Evolutionary conservation across 2,329 filamentous ascomycete genomes (phyloP), one percentile per base, ranked within the genome.

Genomic region (Intubia oerlemansii): DNA sequence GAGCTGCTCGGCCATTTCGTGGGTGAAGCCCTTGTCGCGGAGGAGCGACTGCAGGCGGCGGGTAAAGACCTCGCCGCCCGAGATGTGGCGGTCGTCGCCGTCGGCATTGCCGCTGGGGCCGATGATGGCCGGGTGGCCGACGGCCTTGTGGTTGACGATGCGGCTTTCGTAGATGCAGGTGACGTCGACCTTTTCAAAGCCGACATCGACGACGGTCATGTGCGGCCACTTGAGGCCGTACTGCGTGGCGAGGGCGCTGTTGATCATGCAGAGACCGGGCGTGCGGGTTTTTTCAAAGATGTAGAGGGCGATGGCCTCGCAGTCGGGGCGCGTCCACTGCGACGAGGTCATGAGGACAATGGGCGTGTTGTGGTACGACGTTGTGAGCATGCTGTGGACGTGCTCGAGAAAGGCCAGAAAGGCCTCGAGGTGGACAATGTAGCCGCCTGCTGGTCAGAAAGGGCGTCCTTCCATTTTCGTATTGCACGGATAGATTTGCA

Each of bases 201-300:
- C 88, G 34, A 98, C 76, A 47, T 98, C 88, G 15, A 98, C 62
- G 13, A 98, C 67, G 0, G 81, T 88, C 42, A 88, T 74, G 40
- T 68, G 81, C 18, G 72, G 62, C 56, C 60, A 63, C 46, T 66
- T 68, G 17, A 82, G 63, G 9, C 81, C 84, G 44, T 90, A 95
- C 32, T 88, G 74, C 1, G 81, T 77, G 16, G 88, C 84, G 26
- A 90, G 54, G 4, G 80, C 84, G 40, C 81, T 76, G 50, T 95
- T 79, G 56, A 98, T 75, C 36, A 95, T 62, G 41, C 77, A 84
- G 29, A 98, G 76, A 0, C 80, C 82, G 0, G 88, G 88, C 0
- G 81, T 88, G 54, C 85, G 88, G 46, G 91, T 92, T 52, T 88
- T 90, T 30, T 98, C 88, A 44, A 98, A 98, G 38, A 95, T 69